These are phyloP conservation scores for Penicillium freii DNA, from an alignment of 2,329 filamentous ascomycete genomes.

Conservation along the genomic window DNA sequence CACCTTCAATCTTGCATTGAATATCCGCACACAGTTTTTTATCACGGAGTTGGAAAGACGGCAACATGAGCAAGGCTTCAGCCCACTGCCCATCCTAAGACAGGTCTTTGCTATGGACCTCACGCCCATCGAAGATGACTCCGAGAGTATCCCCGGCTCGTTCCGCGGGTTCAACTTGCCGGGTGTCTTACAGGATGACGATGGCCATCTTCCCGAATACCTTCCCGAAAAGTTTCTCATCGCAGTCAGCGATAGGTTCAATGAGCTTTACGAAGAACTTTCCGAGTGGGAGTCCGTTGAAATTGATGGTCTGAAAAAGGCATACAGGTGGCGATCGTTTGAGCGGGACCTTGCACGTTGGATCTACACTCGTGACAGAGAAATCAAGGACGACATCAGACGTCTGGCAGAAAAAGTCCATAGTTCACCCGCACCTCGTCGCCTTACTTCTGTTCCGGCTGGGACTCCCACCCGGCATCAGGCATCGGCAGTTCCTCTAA, in stretches of 20 bases:
- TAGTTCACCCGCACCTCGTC: neutral
- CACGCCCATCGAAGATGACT: conserved; percentile 17
- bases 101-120: conserved; percentile 42
- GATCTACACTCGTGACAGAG: conserved; percentile 44
- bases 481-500: neutral
- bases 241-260: conserved; percentile 39
- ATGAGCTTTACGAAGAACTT: conserved; percentile 43
- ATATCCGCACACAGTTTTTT: conserved; percentile 56
- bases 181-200: conserved; percentile 37
- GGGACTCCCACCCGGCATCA: neutral
- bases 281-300: conserved; percentile 38
- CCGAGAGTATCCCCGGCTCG: conserved; percentile 4
- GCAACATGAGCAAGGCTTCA: conserved; percentile 32
- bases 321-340: conserved; percentile 54
- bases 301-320: conserved; percentile 43
- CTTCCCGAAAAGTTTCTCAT: conserved; percentile 38
- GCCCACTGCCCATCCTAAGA: conserved; percentile 42
- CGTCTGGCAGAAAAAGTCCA: neutral
- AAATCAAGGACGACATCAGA: conserved; percentile 46
- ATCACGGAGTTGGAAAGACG: conserved; percentile 44
- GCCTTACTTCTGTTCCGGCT: neutral
- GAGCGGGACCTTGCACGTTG: conserved; percentile 45
- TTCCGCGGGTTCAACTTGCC: conserved; percentile 31
- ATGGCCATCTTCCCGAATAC: conserved; percentile 37
- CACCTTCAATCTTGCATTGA: conserved; percentile 52